These are phyloP conservation scores for Torulaspora pretoriensis DNA, from an alignment of 1,139 yeast genomes.

Conservation along the genomic window DNA sequence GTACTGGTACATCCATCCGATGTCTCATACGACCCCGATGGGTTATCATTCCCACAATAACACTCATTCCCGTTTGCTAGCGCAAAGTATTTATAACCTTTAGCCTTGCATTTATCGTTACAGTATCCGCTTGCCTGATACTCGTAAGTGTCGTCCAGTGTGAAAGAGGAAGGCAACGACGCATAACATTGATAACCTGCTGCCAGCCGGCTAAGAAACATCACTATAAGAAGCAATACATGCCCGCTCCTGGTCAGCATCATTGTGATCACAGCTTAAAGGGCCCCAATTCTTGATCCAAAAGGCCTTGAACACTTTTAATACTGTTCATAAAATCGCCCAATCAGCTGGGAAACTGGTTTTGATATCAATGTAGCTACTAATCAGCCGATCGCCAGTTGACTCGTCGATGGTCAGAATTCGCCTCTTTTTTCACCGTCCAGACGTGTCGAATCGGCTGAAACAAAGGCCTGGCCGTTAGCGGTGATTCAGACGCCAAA, in stretches of 20 bases:
- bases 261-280: background rate
- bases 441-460: slow-evolving; percentile 2
- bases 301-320: background rate
- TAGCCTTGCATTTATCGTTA: slow-evolving; percentile 39
- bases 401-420: slow-evolving; percentile 1
- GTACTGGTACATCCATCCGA: slow-evolving; percentile 31
- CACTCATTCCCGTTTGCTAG: slow-evolving; percentile 48
- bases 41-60: slow-evolving; percentile 49
- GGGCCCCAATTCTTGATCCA: background rate
- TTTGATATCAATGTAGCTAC: background rate
- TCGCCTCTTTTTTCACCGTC: slow-evolving; percentile 4
- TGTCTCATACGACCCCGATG: slow-evolving; percentile 33
- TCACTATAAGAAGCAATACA: slow-evolving; percentile 2
- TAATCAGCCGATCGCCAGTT: background rate
- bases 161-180: slow-evolving; percentile 39
- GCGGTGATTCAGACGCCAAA: background rate
- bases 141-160: slow-evolving; percentile 37
- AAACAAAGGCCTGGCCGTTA: slow-evolving; percentile 2
- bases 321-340: background rate
- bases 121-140: slow-evolving; percentile 50
- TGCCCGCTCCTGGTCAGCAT: slow-evolving; percentile 1
- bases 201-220: slow-evolving; percentile 5
- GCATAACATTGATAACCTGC: slow-evolving; percentile 33
- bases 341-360: background rate
- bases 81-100: slow-evolving; percentile 48